Base-by-base conservation (phyloP, 257 asterid genomes). In the Solanum clarkiae region DNA sequence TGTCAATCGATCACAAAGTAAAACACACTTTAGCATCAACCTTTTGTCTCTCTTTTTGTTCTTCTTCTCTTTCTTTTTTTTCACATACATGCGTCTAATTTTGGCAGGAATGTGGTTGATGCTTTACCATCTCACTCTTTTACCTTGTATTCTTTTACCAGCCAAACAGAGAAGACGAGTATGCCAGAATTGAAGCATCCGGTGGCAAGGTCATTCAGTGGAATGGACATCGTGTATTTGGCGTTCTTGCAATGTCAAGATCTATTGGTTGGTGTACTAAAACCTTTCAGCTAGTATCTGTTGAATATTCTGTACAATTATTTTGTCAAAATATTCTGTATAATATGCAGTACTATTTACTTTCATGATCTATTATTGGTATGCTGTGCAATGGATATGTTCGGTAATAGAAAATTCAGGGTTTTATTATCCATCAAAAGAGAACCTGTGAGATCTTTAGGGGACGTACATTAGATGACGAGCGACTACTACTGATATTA, bases 161-260 rank as follows among this genome's bases (percentile, higher is more conserved):
- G 98, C 98, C 98, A 54, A 90, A 86, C 66, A 89, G 98, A 87
- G 95, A 92, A 85, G 98, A 95, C 85, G 98, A 95, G 87, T 93
- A 90, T 83, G 93, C 94, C 71, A 93, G 98, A 88, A 95, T 95
- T 40, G 98, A 95, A 91, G 98, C 94, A 79, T 90, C 95, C 12
- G 98, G 97, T 51, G 98, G 98, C 81, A 95, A 93, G 92, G 97
- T 95, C 87, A 93, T 95, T 83, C 94, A 90, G 71, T 95, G 98
- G 98, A 93, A 95, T 53, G 98, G 98, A 17, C 95, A 93, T 83
- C 97, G 98, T 53, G 97, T 95, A 54, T 93, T 92, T 82, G 98
- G 98, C n/a, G 98, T 95, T 74, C 98, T 95, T 26, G 98, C 98
- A 51, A 93, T 95, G 98, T 93, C 98, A 49, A 92, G 98, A 87